phyloP scores from a whole-genome alignment of 2,329 filamentous ascomycete species.

The Aschersonia sp. region DNA sequence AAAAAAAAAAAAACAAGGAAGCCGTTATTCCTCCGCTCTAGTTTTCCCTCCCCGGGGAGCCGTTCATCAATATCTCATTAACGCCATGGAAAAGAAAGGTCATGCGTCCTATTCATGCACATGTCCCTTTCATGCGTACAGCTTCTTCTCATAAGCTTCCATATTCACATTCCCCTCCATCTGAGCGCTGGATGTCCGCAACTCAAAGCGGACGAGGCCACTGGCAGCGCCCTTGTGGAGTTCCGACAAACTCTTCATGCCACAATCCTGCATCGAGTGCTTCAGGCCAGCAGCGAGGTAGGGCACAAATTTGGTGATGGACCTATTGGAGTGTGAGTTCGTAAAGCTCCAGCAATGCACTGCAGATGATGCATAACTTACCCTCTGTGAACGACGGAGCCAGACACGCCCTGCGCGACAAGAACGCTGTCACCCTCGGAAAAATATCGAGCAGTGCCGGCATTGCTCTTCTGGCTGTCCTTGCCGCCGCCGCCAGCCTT shows the following conservation, averaged over 20 bases:
- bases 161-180: conserved; percentile 96
- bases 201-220: conserved; percentile 78
- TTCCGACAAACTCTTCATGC: conserved; percentile 62
- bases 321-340: conserved; percentile 32
- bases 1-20: too few species aligned
- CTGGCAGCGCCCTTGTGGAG: conserved; percentile 62
- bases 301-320: conserved; percentile 86
- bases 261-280: conserved; percentile 94
- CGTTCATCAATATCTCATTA: too few species aligned
- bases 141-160: conserved; percentile 99
- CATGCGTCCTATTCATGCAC: not conserved
- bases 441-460: conserved; percentile 95
- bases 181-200: conserved; percentile 87
- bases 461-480: conserved; percentile 70
- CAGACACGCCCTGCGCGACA: conserved; percentile 92
- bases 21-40: too few species aligned
- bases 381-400: conserved; percentile 65
- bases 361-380: conserved; percentile 13
- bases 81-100: too few species aligned
- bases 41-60: too few species aligned
- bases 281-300: conserved; percentile 93
- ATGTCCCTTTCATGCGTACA: conserved; percentile 56
- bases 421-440: conserved; percentile 90
- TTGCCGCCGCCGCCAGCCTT: conserved; percentile 67
- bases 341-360: not conserved